These are phyloP conservation scores for Mortierella claussenii DNA, from an alignment of 192 early-diverging fungal genomes.

Conservation along the genomic window DNA sequence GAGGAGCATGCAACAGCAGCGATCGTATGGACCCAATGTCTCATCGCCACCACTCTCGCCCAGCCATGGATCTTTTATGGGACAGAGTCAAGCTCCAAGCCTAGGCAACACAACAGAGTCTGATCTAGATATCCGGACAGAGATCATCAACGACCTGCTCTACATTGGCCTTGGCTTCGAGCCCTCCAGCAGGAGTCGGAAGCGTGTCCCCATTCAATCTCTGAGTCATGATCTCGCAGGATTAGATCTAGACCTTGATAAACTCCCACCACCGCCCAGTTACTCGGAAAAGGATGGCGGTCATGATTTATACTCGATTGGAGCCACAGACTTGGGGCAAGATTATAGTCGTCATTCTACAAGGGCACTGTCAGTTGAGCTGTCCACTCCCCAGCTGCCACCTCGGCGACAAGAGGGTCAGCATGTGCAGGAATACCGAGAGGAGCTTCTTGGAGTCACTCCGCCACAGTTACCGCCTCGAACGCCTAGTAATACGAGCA, in stretches of 20 bases:
- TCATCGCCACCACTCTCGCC: constrained; percentile 13
- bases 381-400: constrained; percentile 10
- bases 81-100: background rate
- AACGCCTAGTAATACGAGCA: constrained; percentile 1
- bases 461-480: constrained; percentile 31
- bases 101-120: background rate
- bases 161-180: constrained; percentile 53
- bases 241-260: constrained; percentile 18
- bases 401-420: constrained; percentile 2
- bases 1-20: constrained; percentile 20
- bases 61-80: background rate
- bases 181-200: constrained; percentile 34
- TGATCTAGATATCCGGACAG: constrained; percentile 38
- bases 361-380: constrained; percentile 1
- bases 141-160: constrained; percentile 45
- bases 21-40: constrained; percentile 2
- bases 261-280: constrained; percentile 20
- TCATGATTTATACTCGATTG: constrained; percentile 9
- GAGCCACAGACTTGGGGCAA: constrained; percentile 17
- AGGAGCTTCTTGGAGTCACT: background rate
- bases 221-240: constrained; percentile 19
- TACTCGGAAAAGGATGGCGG: constrained; percentile 14
- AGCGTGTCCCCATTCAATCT: constrained; percentile 7
- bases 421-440: background rate
- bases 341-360: background rate